phyloP scores from a whole-genome alignment of 2,329 filamentous ascomycete species.

The Epichloe coenophiala region DNA sequence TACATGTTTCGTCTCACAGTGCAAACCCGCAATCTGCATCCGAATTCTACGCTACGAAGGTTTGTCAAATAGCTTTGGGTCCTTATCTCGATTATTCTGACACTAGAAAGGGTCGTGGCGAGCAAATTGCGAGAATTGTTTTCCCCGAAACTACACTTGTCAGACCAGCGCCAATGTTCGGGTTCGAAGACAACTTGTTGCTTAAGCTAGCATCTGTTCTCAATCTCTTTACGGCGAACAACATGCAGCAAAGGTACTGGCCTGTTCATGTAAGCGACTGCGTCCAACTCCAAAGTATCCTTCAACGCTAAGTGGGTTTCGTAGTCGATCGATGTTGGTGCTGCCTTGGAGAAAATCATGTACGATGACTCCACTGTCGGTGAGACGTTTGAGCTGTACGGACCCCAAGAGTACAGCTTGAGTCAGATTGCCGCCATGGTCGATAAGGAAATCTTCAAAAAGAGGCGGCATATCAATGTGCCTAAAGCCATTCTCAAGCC shows the following conservation, averaged over 20 bases:
- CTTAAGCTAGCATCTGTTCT: slow-evolving; percentile 68
- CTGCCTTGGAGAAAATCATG: slow-evolving; percentile 78
- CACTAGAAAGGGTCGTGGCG: slow-evolving; percentile 50
- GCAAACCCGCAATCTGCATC: slow-evolving; percentile 67
- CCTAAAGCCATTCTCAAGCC: slow-evolving; percentile 72
- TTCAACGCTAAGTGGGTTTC: background rate
- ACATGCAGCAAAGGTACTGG: slow-evolving; percentile 82
- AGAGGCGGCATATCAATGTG: slow-evolving; percentile 80
- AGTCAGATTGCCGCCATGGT: slow-evolving; percentile 77
- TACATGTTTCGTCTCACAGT: slow-evolving; percentile 94
- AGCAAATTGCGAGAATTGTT: slow-evolving; percentile 72
- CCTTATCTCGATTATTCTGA: background rate
- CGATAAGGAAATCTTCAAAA: slow-evolving; percentile 88
- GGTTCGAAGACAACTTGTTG: slow-evolving; percentile 85
- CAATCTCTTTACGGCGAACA: slow-evolving; percentile 78
- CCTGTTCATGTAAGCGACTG: slow-evolving; percentile 64
- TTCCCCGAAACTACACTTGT: slow-evolving; percentile 97
- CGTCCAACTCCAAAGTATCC: background rate
- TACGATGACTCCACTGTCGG: slow-evolving; percentile 82
- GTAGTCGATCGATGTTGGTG: slow-evolving; percentile 77
- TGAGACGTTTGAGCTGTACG: slow-evolving; percentile 89
- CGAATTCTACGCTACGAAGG: slow-evolving; percentile 87
- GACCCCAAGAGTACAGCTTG: slow-evolving; percentile 83
- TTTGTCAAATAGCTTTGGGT: slow-evolving; percentile 18
- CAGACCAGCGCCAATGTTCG: slow-evolving; percentile 83